A percentile compares a stretch with the other conserved stretches of the same genome.
These are phyloP conservation scores for Cryoendolithus antarcticus DNA, from an alignment of 2,329 filamentous ascomycete genomes.

Conservation along the genomic window DNA sequence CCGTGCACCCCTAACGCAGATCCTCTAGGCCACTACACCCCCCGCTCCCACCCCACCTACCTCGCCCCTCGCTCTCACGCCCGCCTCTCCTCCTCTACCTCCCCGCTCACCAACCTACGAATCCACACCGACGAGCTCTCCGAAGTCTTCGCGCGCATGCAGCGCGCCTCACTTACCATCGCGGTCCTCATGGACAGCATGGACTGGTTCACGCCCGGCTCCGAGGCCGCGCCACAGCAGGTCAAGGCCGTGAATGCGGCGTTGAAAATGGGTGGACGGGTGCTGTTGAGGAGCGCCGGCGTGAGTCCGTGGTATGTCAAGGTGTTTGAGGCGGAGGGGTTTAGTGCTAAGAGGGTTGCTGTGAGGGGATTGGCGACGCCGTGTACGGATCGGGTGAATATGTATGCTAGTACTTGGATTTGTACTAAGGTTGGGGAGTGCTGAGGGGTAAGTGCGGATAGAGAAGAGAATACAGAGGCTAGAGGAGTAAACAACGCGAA, in stretches of 20 bases:
- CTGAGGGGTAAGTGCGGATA: too few relatives aligned
- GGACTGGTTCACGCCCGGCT: conserved; percentile 79
- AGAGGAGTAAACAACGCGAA: too few relatives aligned
- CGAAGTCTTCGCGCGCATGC: conserved; percentile 75
- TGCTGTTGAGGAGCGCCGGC: conserved; percentile 69
- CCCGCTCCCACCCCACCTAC: conserved; percentile 67
- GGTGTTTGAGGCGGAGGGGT: conserved; percentile 67
- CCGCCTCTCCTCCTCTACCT: conserved; percentile 53
- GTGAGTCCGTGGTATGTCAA: conserved; percentile 78
- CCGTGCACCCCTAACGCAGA: not conserved
- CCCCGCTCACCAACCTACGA: conserved; percentile 66
- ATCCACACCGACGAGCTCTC: conserved; percentile 88
- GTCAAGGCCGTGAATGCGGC: conserved; percentile 71
- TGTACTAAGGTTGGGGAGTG: conserved; percentile 52
- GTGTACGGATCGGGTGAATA: conserved; percentile 91
- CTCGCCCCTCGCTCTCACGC: conserved; percentile 61
- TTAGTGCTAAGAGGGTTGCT: conserved; percentile 60
- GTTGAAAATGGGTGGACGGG: conserved; percentile 64
- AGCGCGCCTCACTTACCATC: conserved; percentile 72
- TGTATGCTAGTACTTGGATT: conserved; percentile 94
- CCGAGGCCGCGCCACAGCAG: conserved; percentile 51
- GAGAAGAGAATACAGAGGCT: too few relatives aligned
- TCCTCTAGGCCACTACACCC: conserved; percentile 45
- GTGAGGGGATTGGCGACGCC: conserved; percentile 56
- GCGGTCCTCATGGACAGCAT: conserved; percentile 93